A percentile compares a stretch with the other conserved stretches of the same genome.
Evolutionary conservation across 2,329 filamentous ascomycete species (phyloP).

Genomic region (Monosporascus cannonballus): DNA sequence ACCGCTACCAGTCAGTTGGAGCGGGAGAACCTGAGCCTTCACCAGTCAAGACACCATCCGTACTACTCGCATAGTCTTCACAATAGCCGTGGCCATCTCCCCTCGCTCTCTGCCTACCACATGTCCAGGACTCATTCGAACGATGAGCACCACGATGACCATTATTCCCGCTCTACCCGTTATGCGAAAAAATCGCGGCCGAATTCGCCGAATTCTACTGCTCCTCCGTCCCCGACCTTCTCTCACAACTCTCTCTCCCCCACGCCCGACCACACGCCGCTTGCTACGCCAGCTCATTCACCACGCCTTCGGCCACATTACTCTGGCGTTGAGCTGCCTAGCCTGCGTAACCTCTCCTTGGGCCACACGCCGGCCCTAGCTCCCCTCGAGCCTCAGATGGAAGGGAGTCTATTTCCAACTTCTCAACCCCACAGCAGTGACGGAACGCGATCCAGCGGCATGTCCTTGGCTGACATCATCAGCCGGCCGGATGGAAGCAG

Average conservation of each 20-base stretch:
- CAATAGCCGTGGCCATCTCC: slow-evolving; percentile 56
- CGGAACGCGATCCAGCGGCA: slow-evolving; percentile 52
- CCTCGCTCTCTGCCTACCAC: slow-evolving; percentile 79
- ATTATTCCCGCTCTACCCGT: slow-evolving; percentile 62
- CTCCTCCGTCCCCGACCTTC: slow-evolving; percentile 91
- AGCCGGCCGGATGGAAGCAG: slow-evolving; percentile 78
- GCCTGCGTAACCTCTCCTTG: slow-evolving; percentile 62
- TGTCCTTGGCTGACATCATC: slow-evolving; percentile 89
- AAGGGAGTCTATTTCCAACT: slow-evolving; percentile 33
- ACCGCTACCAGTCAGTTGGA: slow-evolving; percentile 57
- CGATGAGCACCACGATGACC: slow-evolving; percentile 71
- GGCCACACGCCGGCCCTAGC: slow-evolving; percentile 51
- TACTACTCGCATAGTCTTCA: slow-evolving; percentile 46
- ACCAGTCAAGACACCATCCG: slow-evolving; percentile 44
- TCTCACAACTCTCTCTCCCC: slow-evolving; percentile 93
- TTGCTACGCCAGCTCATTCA: slow-evolving; percentile 91
- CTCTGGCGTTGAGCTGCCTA: slow-evolving; percentile 75
- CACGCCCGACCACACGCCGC: slow-evolving; percentile 96
- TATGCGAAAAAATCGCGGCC: slow-evolving; percentile 84
- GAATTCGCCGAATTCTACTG: slow-evolving; percentile 91
- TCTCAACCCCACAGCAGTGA: slow-evolving; percentile 52
- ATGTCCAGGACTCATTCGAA: slow-evolving; percentile 88
- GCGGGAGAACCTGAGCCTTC: slow-evolving; percentile 47
- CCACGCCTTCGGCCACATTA: slow-evolving; percentile 75
- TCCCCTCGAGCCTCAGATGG: slow-evolving; percentile 52